Conservation (phyloP, 1,284 basidiomycete species). For the Ceratobasidium sp. region DNA sequence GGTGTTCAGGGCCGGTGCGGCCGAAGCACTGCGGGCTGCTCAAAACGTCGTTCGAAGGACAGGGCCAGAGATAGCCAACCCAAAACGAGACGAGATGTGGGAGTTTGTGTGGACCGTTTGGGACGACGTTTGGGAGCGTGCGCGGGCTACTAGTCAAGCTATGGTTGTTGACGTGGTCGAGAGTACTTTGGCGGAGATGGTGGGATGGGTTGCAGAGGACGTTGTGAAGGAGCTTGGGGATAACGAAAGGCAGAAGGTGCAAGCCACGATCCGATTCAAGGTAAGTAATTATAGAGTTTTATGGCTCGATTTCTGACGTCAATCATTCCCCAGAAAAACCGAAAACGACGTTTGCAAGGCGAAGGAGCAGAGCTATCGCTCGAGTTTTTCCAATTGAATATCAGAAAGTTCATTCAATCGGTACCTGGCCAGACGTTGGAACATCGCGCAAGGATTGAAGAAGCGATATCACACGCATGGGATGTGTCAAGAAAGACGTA, state of each 20-base stretch:
- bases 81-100: constrained; percentile 32
- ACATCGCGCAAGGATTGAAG: constrained; percentile 15
- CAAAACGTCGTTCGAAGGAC: constrained; percentile 2
- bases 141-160: neutral
- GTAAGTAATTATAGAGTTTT: neutral
- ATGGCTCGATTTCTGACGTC: neutral
- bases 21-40: constrained; percentile 17
- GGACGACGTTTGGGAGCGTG: constrained; percentile 15
- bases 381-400: constrained; percentile 19
- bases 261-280: too few species aligned
- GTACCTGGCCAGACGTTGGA: constrained; percentile 24
- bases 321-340: neutral
- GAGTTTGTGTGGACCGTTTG: constrained; percentile 24
- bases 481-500: constrained; percentile 16
- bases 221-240: too few species aligned
- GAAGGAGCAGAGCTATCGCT: constrained; percentile 18
- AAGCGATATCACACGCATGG: too few species aligned
- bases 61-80: neutral
- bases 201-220: constrained; percentile 14
- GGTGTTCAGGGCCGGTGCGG: constrained; percentile 11
- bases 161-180: constrained; percentile 15
- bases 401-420: constrained; percentile 22
- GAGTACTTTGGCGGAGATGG: constrained; percentile 4
- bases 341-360: constrained; percentile 1
- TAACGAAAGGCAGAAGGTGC: too few species aligned